Conservation (phyloP, 192 early-diverging fungal genomes). For the Backusella macrospora region DNA sequence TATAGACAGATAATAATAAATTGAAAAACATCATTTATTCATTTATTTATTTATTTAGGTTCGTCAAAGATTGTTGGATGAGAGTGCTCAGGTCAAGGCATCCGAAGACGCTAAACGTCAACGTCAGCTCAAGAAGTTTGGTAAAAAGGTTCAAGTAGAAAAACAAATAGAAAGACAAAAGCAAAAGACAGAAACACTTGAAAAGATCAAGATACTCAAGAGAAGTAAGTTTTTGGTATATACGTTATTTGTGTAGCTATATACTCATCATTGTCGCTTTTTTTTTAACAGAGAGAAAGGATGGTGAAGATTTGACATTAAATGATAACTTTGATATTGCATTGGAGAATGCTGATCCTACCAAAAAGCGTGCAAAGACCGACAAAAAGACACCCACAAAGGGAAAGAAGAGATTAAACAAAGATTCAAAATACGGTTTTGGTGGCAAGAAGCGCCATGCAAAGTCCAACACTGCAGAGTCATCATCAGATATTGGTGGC, state of each 20-base stretch:
- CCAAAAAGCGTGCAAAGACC: slow-evolving; percentile 29
- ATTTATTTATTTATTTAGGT: slow-evolving; percentile 45
- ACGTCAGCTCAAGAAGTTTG: slow-evolving; percentile 94
- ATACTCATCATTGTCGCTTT: not conserved
- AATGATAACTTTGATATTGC: slow-evolving; percentile 77
- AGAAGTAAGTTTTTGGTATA: slow-evolving; percentile 65
- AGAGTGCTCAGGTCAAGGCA: slow-evolving; percentile 76
- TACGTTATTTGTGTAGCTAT: not conserved
- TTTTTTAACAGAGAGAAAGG: slow-evolving; percentile 52
- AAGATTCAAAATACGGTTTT: slow-evolving; percentile 91
- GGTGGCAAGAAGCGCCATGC: slow-evolving; percentile 82
- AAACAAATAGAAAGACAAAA: slow-evolving; percentile 88
- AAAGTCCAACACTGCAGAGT: slow-evolving; percentile 83
- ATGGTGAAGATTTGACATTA: slow-evolving; percentile 43
- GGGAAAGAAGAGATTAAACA: slow-evolving; percentile 56
- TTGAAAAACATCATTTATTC: not conserved
- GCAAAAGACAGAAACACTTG: slow-evolving; percentile 84
- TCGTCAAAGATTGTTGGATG: slow-evolving; percentile 83
- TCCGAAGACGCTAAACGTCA: slow-evolving; percentile 85
- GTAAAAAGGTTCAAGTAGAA: slow-evolving; percentile 95
- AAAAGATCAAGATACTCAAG: slow-evolving; percentile 89
- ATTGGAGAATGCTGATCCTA: slow-evolving; percentile 51
- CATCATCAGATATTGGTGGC: slow-evolving; percentile 69
- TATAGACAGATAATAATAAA: not conserved
- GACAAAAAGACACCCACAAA: slow-evolving; percentile 18